Conservation (phyloP, 1,284 basidiomycete genomes). For the Ceratobasidium sp. region DNA sequence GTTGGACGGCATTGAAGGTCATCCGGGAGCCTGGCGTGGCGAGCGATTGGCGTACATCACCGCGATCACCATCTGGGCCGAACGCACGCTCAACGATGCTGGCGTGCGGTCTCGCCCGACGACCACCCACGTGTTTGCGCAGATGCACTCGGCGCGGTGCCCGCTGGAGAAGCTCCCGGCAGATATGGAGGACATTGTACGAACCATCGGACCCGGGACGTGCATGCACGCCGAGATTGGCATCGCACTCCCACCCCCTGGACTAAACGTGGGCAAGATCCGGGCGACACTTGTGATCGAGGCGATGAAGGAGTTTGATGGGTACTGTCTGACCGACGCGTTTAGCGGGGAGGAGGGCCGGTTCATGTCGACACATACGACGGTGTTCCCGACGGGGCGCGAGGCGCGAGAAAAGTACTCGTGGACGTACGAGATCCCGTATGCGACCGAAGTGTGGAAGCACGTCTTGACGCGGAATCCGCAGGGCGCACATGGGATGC, state of each 20-base stretch:
- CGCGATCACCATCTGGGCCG: conserved; percentile 37
- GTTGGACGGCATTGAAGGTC: background rate
- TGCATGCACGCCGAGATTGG: conserved; percentile 40
- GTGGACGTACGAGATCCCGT: conserved; percentile 40
- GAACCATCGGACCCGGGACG: conserved; percentile 18
- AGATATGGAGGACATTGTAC: conserved; percentile 36
- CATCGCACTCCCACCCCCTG: conserved; percentile 26
- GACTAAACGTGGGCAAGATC: conserved; percentile 30
- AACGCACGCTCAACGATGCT: conserved; percentile 20
- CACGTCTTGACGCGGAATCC: conserved; percentile 26
- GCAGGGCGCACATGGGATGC: conserved; percentile 27
- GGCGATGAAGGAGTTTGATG: conserved; percentile 35
- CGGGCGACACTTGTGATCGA: conserved; percentile 32
- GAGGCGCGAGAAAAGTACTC: conserved; percentile 38
- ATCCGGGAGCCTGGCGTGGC: conserved; percentile 34
- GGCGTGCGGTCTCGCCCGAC: conserved; percentile 28
- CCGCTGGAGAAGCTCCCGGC: conserved; percentile 21
- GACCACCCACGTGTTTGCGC: conserved; percentile 34
- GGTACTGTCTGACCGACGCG: conserved; percentile 37
- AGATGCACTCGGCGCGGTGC: conserved; percentile 36
- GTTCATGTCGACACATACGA: conserved; percentile 39
- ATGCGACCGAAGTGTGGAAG: conserved; percentile 27
- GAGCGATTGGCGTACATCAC: conserved; percentile 33
- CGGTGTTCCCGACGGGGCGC: conserved; percentile 36
- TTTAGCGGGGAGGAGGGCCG: conserved; percentile 25